phyloP scores from a whole-genome alignment of 345 rosid species.

The Acer saccharum region DNA sequence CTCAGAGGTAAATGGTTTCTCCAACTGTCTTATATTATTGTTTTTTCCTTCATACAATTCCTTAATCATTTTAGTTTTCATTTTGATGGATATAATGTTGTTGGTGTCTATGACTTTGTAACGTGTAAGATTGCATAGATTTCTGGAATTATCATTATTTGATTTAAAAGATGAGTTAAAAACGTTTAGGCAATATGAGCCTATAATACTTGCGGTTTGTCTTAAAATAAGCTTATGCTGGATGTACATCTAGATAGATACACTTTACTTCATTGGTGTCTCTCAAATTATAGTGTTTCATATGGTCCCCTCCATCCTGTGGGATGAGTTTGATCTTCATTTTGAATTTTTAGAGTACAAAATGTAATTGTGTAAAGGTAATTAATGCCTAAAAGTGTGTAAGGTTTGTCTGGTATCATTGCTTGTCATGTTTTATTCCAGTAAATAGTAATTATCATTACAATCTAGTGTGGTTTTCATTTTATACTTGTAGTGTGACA shows the following conservation, averaged over 20 bases:
- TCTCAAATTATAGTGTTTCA: not conserved
- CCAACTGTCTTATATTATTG: not conserved
- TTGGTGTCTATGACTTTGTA: not conserved
- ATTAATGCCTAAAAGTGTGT: not conserved
- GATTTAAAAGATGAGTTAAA: not conserved
- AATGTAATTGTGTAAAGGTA: not conserved
- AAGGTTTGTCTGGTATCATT: not conserved
- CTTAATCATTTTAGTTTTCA: not conserved
- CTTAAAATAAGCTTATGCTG: not conserved
- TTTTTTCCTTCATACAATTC: not conserved
- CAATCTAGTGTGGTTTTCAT: not conserved
- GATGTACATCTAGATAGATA: not conserved
- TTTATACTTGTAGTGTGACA: not conserved
- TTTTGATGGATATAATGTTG: not conserved
- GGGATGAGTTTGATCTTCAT: not conserved
- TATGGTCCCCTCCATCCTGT: not conserved
- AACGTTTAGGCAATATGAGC: not conserved
- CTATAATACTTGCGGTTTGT: not conserved
- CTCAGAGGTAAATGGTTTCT: constrained; percentile 46
- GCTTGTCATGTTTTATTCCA: not conserved
- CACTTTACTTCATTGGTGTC: not conserved
- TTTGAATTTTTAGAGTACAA: not conserved
- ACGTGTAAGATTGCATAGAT: not conserved
- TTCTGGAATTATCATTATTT: not conserved
- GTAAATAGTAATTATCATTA: no score